These are phyloP conservation scores for Lepidium aucheri DNA, from an alignment of 345 rosid genomes.

Conservation along the genomic window DNA sequence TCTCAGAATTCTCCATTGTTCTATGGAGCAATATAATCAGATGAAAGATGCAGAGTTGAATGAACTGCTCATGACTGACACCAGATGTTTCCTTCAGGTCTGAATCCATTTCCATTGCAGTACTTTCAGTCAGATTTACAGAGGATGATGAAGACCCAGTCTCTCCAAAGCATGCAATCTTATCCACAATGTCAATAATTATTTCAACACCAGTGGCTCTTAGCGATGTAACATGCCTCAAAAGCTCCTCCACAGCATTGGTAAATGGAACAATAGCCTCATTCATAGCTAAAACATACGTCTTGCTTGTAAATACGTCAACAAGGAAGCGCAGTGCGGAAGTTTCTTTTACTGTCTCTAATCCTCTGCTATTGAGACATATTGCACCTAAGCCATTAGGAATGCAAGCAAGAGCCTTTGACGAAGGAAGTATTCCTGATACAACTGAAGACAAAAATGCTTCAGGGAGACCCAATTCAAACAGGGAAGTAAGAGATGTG, in stretches of 20 bases:
- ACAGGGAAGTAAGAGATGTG: conserved; percentile 64
- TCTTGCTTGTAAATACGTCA: conserved; percentile 77
- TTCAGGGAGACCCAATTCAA: conserved; percentile 85
- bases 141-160: conserved; percentile 36
- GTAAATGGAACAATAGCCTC: conserved; percentile 92
- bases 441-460: conserved; percentile 87
- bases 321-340: conserved; percentile 74
- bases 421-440: conserved; percentile 78
- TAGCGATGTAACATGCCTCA: conserved; percentile 81
- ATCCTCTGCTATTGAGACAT: conserved; percentile 85
- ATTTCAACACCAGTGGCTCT: conserved; percentile 87
- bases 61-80: conserved; percentile 69
- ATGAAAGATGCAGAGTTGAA: conserved; percentile 84
- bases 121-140: conserved; percentile 41
- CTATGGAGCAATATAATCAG: conserved; percentile 90
- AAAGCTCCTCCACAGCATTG: conserved; percentile 93
- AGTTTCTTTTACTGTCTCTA: conserved; percentile 87
- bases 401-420: conserved; percentile 89
- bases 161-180: conserved; percentile 60
- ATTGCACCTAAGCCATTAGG: conserved; percentile 95
- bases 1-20: conserved; percentile 91
- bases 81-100: conserved; percentile 56
- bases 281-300: conserved; percentile 82
- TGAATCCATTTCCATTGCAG: conserved; percentile 88
- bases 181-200: conserved; percentile 78